phyloP scores from a whole-genome alignment of 176 grass and related monocot species.

The Cymbopogon citratus region DNA sequence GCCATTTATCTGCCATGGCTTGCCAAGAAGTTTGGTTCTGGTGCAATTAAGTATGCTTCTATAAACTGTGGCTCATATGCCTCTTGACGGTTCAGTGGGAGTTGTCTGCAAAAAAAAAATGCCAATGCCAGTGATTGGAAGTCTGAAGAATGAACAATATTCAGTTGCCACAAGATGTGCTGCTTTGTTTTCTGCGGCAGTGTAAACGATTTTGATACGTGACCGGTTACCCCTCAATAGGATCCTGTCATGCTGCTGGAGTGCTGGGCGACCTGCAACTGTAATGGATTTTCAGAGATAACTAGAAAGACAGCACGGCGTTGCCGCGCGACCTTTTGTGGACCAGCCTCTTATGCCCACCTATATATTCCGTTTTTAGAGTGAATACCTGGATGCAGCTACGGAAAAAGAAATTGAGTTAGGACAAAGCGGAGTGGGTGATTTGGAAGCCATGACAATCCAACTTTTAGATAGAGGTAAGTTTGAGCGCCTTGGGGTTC shows the following conservation, averaged over 20 bases:
- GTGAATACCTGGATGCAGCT: too few relatives aligned
- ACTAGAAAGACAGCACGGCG: too few relatives aligned
- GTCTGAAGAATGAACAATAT: neutral
- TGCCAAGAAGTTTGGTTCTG: conserved; percentile 5
- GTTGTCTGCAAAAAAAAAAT: conserved; percentile 4
- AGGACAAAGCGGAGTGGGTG: too few relatives aligned
- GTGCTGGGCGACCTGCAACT: neutral
- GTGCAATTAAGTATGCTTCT: neutral
- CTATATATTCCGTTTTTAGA: too few relatives aligned
- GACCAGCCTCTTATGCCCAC: too few relatives aligned
- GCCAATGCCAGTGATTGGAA: neutral
- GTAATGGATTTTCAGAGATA: neutral
- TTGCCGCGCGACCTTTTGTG: too few relatives aligned
- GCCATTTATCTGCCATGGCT: neutral
- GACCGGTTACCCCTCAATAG: neutral
- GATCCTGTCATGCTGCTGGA: neutral
- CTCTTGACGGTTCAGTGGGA: neutral
- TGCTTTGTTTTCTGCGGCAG: too few relatives aligned
- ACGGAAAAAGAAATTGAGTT: too few relatives aligned
- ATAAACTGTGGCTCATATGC: neutral
- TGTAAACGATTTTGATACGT: neutral
- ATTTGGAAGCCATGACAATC: too few relatives aligned
- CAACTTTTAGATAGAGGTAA: too few relatives aligned
- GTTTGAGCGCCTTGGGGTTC: too few relatives aligned
- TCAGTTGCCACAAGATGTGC: too few relatives aligned